A percentile compares a stretch with the other conserved stretches of the same genome.
Evolutionary conservation across 768 basidiomycete genomes (phyloP).

Genomic region (Suillus alpinus): DNA sequence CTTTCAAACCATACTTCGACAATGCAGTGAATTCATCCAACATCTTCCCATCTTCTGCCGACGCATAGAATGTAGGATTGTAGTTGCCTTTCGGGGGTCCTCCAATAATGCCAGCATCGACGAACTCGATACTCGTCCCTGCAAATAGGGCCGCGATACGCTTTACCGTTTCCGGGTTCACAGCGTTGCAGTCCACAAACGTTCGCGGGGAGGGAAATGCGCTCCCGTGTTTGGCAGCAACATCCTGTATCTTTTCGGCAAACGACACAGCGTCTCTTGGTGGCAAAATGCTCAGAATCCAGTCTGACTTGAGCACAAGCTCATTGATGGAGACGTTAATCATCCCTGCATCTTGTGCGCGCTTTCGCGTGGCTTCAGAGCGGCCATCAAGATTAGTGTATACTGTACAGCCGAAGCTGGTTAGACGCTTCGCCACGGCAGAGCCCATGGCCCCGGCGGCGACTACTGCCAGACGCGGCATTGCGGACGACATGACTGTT

Average conservation of each 20-base stretch:
- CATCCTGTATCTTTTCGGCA: slow-evolving; percentile 30
- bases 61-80: slow-evolving; percentile 56
- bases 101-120: slow-evolving; percentile 60
- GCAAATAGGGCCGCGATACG: slow-evolving; percentile 45
- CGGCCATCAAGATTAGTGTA: slow-evolving; percentile 55
- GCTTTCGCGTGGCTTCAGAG: slow-evolving; percentile 46
- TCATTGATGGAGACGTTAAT: slow-evolving; percentile 36
- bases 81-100: slow-evolving; percentile 47
- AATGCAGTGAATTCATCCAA: slow-evolving; percentile 40
- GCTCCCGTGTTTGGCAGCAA: not conserved
- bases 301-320: slow-evolving; percentile 35
- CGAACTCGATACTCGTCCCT: slow-evolving; percentile 37
- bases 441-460: slow-evolving; percentile 62
- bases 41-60: slow-evolving; percentile 33
- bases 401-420: slow-evolving; percentile 46
- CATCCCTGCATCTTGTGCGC: slow-evolving; percentile 53
- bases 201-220: slow-evolving; percentile 20
- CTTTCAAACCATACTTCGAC: slow-evolving; percentile 43
- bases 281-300: slow-evolving; percentile 58
- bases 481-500: slow-evolving; percentile 13
- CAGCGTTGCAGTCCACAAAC: slow-evolving; percentile 59
- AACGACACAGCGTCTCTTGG: slow-evolving; percentile 50
- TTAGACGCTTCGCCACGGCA: slow-evolving; percentile 48
- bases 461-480: slow-evolving; percentile 43
- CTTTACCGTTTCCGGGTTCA: slow-evolving; percentile 49